A percentile compares a stretch with the other conserved stretches of the same genome.
phyloP scores from a whole-genome alignment of 2,329 filamentous ascomycete genomes.

The Cadophora sp. region DNA sequence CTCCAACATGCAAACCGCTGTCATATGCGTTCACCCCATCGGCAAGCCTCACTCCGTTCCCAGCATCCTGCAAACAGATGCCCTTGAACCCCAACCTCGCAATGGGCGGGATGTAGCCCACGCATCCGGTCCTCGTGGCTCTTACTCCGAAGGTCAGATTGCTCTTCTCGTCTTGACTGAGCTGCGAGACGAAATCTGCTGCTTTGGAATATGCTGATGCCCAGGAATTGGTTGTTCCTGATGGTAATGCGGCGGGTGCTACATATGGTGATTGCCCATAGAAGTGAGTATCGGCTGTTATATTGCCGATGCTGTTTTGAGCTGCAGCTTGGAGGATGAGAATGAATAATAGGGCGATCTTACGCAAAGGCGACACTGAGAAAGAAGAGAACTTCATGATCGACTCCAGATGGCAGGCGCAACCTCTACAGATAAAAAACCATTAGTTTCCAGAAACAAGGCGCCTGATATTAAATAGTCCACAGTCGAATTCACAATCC shows the following conservation, averaged over 20 bases:
- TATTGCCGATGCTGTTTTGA: conserved; percentile 17
- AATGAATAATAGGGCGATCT: background rate
- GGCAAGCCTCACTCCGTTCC: conserved; percentile 68
- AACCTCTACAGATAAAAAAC: too few relatives aligned
- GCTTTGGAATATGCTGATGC: conserved; percentile 73
- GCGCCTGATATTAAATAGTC: background rate
- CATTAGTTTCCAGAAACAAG: too few relatives aligned
- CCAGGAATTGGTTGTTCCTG: conserved; percentile 55
- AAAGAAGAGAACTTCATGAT: background rate
- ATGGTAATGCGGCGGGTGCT: conserved; percentile 40
- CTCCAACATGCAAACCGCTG: conserved; percentile 37
- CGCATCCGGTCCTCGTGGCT: conserved; percentile 31
- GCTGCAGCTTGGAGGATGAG: background rate
- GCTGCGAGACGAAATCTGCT: conserved; percentile 66
- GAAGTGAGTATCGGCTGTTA: conserved; percentile 42
- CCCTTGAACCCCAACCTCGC: conserved; percentile 62
- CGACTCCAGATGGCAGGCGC: background rate
- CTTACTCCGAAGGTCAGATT: conserved; percentile 61
- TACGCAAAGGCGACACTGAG: background rate
- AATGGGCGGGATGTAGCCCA: conserved; percentile 53
- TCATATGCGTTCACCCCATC: conserved; percentile 54
- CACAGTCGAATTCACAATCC: background rate
- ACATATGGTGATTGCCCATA: conserved; percentile 49
- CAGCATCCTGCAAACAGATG: conserved; percentile 73
- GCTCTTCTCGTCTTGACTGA: conserved; percentile 41